Conservation (phyloP, 352 stramenopile genomes). For the Phytophthora tubulina region DNA sequence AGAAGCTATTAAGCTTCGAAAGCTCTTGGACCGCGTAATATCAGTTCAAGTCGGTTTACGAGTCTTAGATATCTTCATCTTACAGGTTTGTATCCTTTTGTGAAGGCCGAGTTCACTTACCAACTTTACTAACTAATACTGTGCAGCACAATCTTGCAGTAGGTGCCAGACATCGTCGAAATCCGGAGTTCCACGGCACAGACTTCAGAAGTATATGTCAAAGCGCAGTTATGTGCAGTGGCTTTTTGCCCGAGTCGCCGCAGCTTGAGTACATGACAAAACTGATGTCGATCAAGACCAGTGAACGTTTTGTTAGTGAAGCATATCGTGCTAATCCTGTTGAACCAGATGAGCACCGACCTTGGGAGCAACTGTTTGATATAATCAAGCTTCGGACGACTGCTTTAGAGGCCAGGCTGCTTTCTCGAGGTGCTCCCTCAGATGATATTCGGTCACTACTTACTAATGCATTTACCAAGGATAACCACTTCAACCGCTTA, state of each 20-base stretch:
- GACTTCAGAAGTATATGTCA: constrained; percentile 14
- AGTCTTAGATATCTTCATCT: constrained; percentile 22
- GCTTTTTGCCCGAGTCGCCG: background rate
- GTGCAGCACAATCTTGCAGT: constrained; percentile 7
- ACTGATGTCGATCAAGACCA: background rate
- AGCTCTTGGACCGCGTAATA: constrained; percentile 11
- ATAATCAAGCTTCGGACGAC: constrained; percentile 4
- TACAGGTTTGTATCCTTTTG: constrained; percentile 14
- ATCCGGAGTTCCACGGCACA: constrained; percentile 5
- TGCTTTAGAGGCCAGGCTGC: background rate
- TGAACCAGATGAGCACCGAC: background rate
- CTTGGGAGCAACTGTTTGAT: no score
- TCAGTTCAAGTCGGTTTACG: constrained; percentile 15
- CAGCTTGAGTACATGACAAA: constrained; percentile 7
- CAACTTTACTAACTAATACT: constrained; percentile 4
- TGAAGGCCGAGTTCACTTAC: background rate
- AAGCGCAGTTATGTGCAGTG: constrained; percentile 4
- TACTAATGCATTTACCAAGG: background rate
- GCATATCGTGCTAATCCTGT: background rate
- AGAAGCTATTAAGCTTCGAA: constrained; percentile 15
- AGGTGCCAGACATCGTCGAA: constrained; percentile 1
- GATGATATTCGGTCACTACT: constrained; percentile 15
- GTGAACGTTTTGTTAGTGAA: background rate
- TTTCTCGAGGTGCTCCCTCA: background rate
- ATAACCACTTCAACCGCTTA: background rate